phyloP scores from a whole-genome alignment of 1,139 yeast species.

The Candida glucosophila region DNA sequence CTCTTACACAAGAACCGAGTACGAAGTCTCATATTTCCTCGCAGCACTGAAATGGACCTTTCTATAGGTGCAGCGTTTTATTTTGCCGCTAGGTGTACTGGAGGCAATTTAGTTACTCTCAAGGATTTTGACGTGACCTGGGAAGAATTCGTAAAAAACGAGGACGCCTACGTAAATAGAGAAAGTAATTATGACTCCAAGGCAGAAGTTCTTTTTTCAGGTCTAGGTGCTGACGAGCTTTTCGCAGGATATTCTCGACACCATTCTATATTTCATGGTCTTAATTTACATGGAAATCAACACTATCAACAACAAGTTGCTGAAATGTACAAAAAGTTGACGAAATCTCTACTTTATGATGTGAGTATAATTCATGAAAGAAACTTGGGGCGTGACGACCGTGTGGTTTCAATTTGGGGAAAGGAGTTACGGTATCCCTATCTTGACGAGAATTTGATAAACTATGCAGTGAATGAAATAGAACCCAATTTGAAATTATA shows the following conservation, averaged over 20 bases:
- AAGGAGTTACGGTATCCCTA: constrained; percentile 88
- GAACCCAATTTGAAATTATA: constrained; percentile 45
- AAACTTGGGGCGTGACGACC: constrained; percentile 85
- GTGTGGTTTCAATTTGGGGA: constrained; percentile 80
- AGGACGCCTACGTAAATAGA: constrained; percentile 5
- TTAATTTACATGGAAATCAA: constrained; percentile 10
- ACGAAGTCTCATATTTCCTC: constrained; percentile 65
- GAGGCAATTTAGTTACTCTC: constrained; percentile 21
- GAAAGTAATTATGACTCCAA: constrained; percentile 30
- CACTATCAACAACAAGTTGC: constrained; percentile 9
- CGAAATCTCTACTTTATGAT: constrained; percentile 55
- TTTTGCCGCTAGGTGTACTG: constrained; percentile 64
- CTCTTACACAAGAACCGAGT: constrained; percentile 44
- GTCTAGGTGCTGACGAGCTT: constrained; percentile 94
- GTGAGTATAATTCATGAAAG: constrained; percentile 66
- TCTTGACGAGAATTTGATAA: constrained; percentile 56
- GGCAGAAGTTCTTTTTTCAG: constrained; percentile 73
- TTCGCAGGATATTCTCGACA: constrained; percentile 92
- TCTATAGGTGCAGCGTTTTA: constrained; percentile 92
- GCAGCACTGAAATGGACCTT: constrained; percentile 87
- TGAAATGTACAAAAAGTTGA: constrained; percentile 15
- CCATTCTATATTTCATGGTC: constrained; percentile 37
- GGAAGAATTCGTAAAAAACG: constrained; percentile 14
- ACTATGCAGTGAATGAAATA: constrained; percentile 37
- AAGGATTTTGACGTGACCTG: constrained; percentile 9